Conservation (phyloP, 2,329 filamentous ascomycete species). For the Scedosporium apiospermum region DNA sequence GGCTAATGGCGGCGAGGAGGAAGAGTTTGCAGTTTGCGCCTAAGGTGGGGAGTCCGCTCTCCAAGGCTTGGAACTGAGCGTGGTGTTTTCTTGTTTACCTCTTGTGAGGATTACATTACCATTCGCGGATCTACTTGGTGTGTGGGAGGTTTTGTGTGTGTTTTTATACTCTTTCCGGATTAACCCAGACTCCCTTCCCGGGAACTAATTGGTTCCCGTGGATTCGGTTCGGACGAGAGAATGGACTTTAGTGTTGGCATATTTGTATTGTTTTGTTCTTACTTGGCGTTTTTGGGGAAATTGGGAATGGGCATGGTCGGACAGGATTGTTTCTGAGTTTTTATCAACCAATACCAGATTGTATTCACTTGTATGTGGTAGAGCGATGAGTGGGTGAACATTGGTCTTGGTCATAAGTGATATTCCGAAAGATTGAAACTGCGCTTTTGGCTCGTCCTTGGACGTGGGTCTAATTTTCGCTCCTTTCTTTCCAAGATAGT, state of each 20-base stretch:
- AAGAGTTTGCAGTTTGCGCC: conserved; percentile 74
- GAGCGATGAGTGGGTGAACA: too few relatives aligned
- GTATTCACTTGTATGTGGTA: not conserved
- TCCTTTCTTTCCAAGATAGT: too few relatives aligned
- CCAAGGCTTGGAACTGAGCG: conserved; percentile 39
- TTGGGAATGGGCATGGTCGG: not conserved
- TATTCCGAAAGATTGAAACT: too few relatives aligned
- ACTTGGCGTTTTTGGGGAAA: not conserved
- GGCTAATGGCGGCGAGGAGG: conserved; percentile 61
- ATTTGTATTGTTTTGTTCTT: not conserved
- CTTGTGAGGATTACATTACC: not conserved
- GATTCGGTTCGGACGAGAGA: not conserved
- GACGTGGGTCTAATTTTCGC: too few relatives aligned
- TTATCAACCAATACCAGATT: not conserved
- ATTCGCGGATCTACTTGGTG: not conserved
- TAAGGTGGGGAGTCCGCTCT: conserved; percentile 63
- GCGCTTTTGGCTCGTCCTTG: too few relatives aligned
- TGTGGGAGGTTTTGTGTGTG: not conserved
- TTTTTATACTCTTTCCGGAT: too few relatives aligned
- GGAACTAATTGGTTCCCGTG: not conserved
- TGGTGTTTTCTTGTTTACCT: not conserved
- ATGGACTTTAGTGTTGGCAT: not conserved
- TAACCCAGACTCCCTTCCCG: not conserved
- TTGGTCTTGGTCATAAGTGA: too few relatives aligned
- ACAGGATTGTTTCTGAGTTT: not conserved